Conservation (phyloP, 139 green algal species). For the Tetradesmus lagerheimii region DNA sequence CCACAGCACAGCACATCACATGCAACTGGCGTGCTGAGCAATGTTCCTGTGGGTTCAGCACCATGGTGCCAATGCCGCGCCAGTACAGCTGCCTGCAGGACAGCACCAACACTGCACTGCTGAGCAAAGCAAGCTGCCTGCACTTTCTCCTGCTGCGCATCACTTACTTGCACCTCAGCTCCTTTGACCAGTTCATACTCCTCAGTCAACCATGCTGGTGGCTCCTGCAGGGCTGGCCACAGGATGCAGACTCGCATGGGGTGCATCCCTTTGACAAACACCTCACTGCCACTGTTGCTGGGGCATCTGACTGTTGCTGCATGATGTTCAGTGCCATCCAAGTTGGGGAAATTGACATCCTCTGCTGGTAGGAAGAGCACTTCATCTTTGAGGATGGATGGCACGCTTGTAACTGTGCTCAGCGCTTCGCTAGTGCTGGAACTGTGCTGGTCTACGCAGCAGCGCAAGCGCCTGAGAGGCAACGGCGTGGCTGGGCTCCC, state of each 20-base stretch:
- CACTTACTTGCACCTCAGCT: constrained; percentile 7
- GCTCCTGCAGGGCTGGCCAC: constrained; percentile 21
- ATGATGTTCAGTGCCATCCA: neutral
- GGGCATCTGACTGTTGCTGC: neutral
- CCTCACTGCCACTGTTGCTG: neutral
- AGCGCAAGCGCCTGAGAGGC: neutral
- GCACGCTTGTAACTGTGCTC: neutral
- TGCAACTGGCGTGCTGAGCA: neutral
- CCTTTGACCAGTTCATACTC: neutral
- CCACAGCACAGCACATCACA: neutral
- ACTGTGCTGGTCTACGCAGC: neutral
- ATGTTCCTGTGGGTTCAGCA: neutral
- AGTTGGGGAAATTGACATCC: neutral
- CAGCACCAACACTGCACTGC: too few species aligned
- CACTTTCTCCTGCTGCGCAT: neutral
- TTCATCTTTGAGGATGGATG: neutral
- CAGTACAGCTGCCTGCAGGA: neutral
- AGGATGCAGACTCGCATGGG: neutral
- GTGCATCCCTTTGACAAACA: neutral
- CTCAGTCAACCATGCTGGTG: neutral
- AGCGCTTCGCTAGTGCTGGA: neutral
- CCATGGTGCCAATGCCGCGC: neutral
- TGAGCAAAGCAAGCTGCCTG: too few species aligned
- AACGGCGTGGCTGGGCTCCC: neutral
- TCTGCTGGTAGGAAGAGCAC: neutral